A percentile compares a stretch with the other conserved stretches of the same genome.
Evolutionary conservation across 2,329 filamentous ascomycete genomes (phyloP).

Genomic region (Apiospora koreana): DNA sequence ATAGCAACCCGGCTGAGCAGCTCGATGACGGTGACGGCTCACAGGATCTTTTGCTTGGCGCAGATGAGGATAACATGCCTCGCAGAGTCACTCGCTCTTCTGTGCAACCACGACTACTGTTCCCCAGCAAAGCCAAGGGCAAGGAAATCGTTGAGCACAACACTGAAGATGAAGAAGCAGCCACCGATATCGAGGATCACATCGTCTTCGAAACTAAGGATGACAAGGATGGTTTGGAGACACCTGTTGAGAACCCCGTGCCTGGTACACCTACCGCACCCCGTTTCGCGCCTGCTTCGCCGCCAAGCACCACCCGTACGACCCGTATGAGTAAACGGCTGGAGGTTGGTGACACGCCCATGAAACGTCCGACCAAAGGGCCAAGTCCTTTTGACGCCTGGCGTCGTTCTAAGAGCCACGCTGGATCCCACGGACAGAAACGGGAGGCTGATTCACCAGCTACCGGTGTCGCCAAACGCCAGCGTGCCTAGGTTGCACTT

Average conservation of each 20-base stretch:
- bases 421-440: conserved; percentile 2
- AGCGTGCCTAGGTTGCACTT: conserved; percentile 29
- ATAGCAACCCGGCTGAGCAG: conserved; percentile 36
- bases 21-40: conserved; percentile 34
- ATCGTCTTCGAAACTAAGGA: conserved; percentile 21
- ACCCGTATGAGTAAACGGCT: conserved; percentile 56
- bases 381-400: conserved; percentile 6
- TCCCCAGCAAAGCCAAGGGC: conserved; percentile 53
- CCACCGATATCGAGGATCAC: conserved; percentile 59
- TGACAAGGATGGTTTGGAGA: conserved; percentile 31
- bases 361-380: background rate
- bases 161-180: conserved; percentile 60
- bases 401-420: conserved; percentile 10
- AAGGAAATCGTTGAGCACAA: conserved; percentile 38
- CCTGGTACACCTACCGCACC: conserved; percentile 55
- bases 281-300: conserved; percentile 59
- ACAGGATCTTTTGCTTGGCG: conserved; percentile 34
- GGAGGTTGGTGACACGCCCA: background rate
- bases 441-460: conserved; percentile 8
- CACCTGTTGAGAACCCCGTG: conserved; percentile 36
- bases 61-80: conserved; percentile 35
- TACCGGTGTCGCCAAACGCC: conserved; percentile 26
- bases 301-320: conserved; percentile 61
- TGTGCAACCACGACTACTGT: conserved; percentile 72
- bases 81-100: conserved; percentile 65